Evolutionary conservation across 768 basidiomycete genomes (phyloP), one percentile per base, ranked within the genome.

Genomic region (Pisolithus microcarpus): DNA sequence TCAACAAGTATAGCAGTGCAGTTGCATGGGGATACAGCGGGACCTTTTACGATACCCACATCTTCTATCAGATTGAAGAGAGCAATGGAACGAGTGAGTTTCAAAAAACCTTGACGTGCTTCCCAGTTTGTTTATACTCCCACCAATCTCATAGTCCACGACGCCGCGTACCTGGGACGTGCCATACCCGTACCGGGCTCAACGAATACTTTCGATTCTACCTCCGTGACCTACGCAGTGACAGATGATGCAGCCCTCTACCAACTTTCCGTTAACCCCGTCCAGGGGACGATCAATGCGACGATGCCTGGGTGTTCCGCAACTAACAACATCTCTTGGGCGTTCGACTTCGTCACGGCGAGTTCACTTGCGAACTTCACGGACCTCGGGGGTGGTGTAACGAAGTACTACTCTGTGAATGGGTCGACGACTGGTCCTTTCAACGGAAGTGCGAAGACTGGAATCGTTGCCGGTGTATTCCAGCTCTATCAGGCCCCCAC

Each of bases 121-220:
- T 34, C 34, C 7, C 7, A 36, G 18, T 21, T 16, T 23, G 24
- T n/a, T 23, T 21, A 21, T n/a, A 19, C 19, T 28, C 1, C 10
- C n/a, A 7, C 8, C 36, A 30, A 16, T 45, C 16, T 13, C 1
- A n/a, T 28, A 56, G 57, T 46, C 15, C 57, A 58, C 19, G 50
- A 56, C 2, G 52, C 54, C 15, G 54, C 54, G 8, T 58, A 44
- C 28, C 57, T 58, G 18, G 54, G 52, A 7, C 57, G 57, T 23
- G 47, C 54, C 15, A 18, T 58, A 11, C 49, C 57, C 30, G 13
- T n/a, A 0, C 46, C 51, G 0, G 44, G 47, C n/a, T 7, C 19
- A n/a, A 3, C 19, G 2, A 38, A 44, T 8, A 11, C 13, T 0
- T 56, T 52, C 38, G 45, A 54, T 19, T 50, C 54, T 1, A 38